Evolutionary conservation across 768 basidiomycete species (phyloP).

Genomic region (Mycena chlorophos): DNA sequence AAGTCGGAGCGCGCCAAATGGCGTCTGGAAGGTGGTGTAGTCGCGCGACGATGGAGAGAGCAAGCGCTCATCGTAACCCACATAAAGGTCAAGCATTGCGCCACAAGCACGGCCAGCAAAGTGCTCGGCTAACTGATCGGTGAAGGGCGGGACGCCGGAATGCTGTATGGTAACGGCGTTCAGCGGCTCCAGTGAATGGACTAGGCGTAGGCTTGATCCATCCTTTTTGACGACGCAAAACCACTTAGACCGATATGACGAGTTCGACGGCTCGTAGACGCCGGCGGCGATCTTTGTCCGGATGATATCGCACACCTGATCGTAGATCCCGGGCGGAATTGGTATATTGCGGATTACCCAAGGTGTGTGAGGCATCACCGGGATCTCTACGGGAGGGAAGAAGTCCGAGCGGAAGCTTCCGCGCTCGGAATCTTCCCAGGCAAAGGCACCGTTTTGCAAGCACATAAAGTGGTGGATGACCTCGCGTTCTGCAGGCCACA

Average conservation of each 20-base stretch:
- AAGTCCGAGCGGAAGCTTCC: constrained; percentile 15
- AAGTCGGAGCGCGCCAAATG: constrained; percentile 16
- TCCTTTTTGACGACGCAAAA: constrained; percentile 23
- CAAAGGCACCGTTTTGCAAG: constrained; percentile 15
- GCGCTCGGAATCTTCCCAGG: constrained; percentile 20
- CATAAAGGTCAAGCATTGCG: constrained; percentile 9
- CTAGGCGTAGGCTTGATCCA: constrained; percentile 13
- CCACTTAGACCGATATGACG: constrained; percentile 14
- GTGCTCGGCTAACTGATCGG: constrained; percentile 15
- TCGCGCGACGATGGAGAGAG: constrained; percentile 9
- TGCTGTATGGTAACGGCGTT: constrained; percentile 16
- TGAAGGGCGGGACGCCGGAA: constrained; percentile 14
- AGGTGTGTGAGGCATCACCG: background rate
- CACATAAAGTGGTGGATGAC: constrained; percentile 10
- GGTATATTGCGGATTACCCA: constrained; percentile 19
- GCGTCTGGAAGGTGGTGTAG: constrained; percentile 21
- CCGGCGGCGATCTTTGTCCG: background rate
- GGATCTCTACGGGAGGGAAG: no score
- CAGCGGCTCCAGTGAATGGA: no score
- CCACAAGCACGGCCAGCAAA: constrained; percentile 17
- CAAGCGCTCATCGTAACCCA: constrained; percentile 10
- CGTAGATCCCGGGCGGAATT: constrained; percentile 22
- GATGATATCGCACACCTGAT: background rate
- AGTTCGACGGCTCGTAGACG: no score
- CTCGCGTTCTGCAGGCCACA: constrained; percentile 17